These are phyloP conservation scores for Nicotiana paniculata DNA, from an alignment of 257 asterid species.

Conservation along the genomic window DNA sequence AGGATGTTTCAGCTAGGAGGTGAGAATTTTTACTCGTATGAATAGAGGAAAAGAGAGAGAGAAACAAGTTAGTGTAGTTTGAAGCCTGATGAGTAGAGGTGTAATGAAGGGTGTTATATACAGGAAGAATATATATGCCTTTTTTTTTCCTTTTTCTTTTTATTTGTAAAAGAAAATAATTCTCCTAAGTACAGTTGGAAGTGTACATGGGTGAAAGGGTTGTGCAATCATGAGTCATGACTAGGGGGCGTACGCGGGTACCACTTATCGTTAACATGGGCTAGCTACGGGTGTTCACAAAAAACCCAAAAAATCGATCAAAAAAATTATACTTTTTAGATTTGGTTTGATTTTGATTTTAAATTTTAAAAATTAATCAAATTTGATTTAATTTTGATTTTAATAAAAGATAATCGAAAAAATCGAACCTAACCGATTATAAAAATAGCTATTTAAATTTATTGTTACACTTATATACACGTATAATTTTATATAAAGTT, in stretches of 20 bases:
- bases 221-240: conserved; percentile 9
- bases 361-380: too few relatives aligned
- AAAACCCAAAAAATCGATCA: too few relatives aligned
- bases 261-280: too few relatives aligned
- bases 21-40: not conserved
- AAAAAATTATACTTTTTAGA: too few relatives aligned
- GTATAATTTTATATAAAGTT: too few relatives aligned
- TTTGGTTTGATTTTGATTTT: too few relatives aligned
- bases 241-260: conserved; percentile 17
- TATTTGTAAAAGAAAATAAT: not conserved
- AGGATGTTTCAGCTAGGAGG: not conserved
- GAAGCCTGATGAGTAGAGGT: conserved; percentile 3
- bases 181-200: not conserved
- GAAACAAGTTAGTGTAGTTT: not conserved
- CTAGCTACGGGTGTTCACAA: too few relatives aligned
- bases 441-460: too few relatives aligned
- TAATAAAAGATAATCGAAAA: too few relatives aligned
- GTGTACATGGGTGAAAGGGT: conserved; percentile 9
- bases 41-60: conserved; percentile 1
- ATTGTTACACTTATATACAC: too few relatives aligned
- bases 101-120: conserved; percentile 21
- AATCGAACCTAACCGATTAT: too few relatives aligned
- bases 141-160: not conserved
- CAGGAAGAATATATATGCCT: conserved; percentile 22
- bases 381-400: too few relatives aligned